phyloP scores from a whole-genome alignment of 805 yeast species.

The Barnettozyma pratensis region DNA sequence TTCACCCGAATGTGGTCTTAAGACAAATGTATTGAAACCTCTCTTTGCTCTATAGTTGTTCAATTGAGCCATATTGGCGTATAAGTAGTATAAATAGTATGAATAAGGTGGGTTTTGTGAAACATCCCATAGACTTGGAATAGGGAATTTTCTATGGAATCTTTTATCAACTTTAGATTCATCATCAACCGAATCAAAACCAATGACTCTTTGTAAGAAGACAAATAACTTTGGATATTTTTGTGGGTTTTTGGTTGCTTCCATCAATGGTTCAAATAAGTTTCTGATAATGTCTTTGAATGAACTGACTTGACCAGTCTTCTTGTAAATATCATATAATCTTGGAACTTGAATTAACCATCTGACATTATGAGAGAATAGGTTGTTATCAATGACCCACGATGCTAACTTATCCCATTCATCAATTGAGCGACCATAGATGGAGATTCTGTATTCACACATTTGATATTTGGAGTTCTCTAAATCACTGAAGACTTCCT shows the following conservation, averaged over 20 bases:
- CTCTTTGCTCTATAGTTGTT: slow-evolving; percentile 76
- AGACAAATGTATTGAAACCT: slow-evolving; percentile 82
- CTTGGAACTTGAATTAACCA: slow-evolving; percentile 97
- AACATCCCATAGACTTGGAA: slow-evolving; percentile 78
- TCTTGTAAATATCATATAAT: slow-evolving; percentile 83
- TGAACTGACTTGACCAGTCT: slow-evolving; percentile 57
- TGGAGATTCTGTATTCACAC: slow-evolving; percentile 93
- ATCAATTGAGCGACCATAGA: slow-evolving; percentile 81
- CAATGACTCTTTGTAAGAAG: slow-evolving; percentile 89
- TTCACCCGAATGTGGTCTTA: slow-evolving; percentile 98
- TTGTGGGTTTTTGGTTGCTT: slow-evolving; percentile 79
- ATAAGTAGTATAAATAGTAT: slow-evolving; percentile 85
- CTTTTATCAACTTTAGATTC: slow-evolving; percentile 89
- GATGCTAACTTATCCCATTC: slow-evolving; percentile 96
- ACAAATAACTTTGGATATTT: slow-evolving; percentile 88
- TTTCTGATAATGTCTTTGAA: slow-evolving; percentile 78
- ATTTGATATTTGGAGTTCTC: slow-evolving; percentile 95
- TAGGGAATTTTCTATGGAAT: slow-evolving; percentile 75
- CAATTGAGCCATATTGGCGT: slow-evolving; percentile 79
- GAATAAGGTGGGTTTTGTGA: slow-evolving; percentile 94
- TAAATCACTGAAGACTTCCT: slow-evolving; percentile 89
- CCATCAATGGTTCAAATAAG: slow-evolving; percentile 82
- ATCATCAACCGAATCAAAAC: slow-evolving; percentile 98
- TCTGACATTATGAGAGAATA: slow-evolving; percentile 89
- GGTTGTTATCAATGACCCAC: slow-evolving; percentile 92